Percentiles rank a stretch among this genome's conserved stretches.
These are phyloP conservation scores for Thoreauomyces humboldtii DNA, from an alignment of 192 early-diverging fungal genomes.

Conservation along the genomic window DNA sequence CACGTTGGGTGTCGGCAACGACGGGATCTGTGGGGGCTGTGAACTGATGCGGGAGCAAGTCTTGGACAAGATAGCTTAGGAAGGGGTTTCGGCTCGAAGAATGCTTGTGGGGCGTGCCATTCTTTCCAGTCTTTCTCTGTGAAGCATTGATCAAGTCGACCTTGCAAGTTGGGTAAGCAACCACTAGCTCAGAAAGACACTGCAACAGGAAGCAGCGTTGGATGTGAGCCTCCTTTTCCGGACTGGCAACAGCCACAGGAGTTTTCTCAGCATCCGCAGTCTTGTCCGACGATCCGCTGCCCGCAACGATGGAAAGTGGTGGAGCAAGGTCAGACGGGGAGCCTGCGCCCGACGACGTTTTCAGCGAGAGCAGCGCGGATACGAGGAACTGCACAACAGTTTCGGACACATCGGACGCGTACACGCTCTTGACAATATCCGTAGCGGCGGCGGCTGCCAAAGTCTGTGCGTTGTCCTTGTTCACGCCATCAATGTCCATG, in stretches of 20 bases:
- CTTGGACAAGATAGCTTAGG: conserved; percentile 62
- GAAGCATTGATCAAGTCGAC: conserved; percentile 63
- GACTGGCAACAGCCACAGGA: neutral
- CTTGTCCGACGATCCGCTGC: neutral
- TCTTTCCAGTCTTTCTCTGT: conserved; percentile 42
- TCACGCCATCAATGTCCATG: conserved; percentile 29
- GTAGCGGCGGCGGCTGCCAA: conserved; percentile 11
- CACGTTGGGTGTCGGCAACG: neutral
- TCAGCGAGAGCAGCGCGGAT: conserved; percentile 44
- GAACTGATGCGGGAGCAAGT: conserved; percentile 57
- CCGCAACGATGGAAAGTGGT: neutral
- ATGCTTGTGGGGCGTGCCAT: conserved; percentile 38
- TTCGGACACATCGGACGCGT: conserved; percentile 49
- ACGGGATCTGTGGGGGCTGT: neutral
- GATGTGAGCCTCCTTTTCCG: conserved; percentile 35
- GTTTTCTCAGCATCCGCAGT: neutral
- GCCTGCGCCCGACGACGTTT: neutral
- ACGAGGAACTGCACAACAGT: conserved; percentile 55
- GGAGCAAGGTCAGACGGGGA: neutral
- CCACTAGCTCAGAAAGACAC: conserved; percentile 81
- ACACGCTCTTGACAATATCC: conserved; percentile 10
- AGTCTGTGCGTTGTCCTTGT: conserved; percentile 5
- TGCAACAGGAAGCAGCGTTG: conserved; percentile 79
- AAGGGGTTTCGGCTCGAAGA: conserved; percentile 46
- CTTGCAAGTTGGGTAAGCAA: conserved; percentile 80